Base-by-base conservation (phyloP, 2,329 filamentous ascomycete genomes). In the Thermomyces lanuginosus region DNA sequence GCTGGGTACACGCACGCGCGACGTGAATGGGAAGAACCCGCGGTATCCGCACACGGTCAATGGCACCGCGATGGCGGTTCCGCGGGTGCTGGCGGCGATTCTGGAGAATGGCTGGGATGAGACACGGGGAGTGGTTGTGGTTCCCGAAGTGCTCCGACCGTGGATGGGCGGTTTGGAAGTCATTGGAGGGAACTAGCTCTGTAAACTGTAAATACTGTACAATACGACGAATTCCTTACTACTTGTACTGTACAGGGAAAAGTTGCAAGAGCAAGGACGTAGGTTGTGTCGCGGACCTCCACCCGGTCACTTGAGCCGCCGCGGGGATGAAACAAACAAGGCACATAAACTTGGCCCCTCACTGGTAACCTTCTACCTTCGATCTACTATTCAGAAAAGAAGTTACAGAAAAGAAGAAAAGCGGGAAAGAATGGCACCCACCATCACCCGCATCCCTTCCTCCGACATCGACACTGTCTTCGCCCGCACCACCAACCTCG, bases 31-130 rank as follows among this genome's bases (percentile, higher is more conserved):
- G 5, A 51, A 49, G 34, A 57, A 58, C 45, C 55, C 76, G 21
- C 62, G 64, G 2, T 95, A 82, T 49, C 82, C 84, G 8, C 82
- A 80, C 58, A 98, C 89, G 0, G 64, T 92, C 19, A 98, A 98
- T 48, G 91, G 86, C 1, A 98, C 89, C 1, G 89, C 86, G 1
- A 61, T 95, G 42, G 89, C 89, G 1, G 76, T 95, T 19, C 89
- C 89, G 3, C 66, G 89, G 27, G 78, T 98, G 8, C 49, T 98
- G 32, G 84, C 89, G 13, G 84, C 83, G 4, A 64, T 98, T 26
- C 48, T 98, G 37, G 89, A 98, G 61, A 82, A 84, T 43, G 77
- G 82, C 1, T 98, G 84, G 79, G 69, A 89, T 43, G 76, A 83
- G 43, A 45, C 60, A 13, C 63, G 62, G 11, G 63, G 61, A 42